Evolutionary conservation across 768 basidiomycete species (phyloP).

Genomic region (Leccinum ochraceum): DNA sequence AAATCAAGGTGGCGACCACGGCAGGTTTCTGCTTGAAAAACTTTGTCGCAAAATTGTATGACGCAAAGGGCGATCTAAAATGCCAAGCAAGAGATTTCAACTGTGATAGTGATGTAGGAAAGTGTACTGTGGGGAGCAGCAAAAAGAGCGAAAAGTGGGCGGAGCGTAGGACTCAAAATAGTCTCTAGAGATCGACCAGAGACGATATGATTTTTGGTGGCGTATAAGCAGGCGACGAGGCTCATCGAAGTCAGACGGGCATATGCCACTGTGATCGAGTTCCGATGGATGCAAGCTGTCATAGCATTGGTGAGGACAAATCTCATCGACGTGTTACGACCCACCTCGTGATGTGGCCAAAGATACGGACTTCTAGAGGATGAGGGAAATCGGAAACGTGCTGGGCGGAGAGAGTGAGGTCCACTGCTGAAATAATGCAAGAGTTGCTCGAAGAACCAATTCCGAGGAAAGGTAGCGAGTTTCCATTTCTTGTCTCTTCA

Average conservation of each 20-base stretch:
- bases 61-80: constrained; percentile 54
- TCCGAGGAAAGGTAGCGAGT: no score
- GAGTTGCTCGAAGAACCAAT: no score
- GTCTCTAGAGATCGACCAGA: constrained; percentile 32
- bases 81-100: constrained; percentile 50
- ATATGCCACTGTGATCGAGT: not conserved
- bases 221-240: constrained; percentile 42
- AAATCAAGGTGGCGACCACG: constrained; percentile 42
- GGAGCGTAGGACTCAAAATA: constrained; percentile 42
- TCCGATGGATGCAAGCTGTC: not conserved
- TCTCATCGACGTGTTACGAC: no score
- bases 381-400: no score
- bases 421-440: no score
- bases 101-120: constrained; percentile 43
- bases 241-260: constrained; percentile 9
- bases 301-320: no score
- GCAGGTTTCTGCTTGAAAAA: constrained; percentile 37
- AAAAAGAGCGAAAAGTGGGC: constrained; percentile 26
- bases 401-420: no score
- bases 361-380: no score
- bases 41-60: constrained; percentile 30
- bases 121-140: constrained; percentile 42
- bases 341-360: no score
- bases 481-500: no score
- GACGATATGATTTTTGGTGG: constrained; percentile 46